Base-by-base conservation (phyloP, 2,329 filamentous ascomycete species). In the Phaeosphaeriaceae sp. region DNA sequence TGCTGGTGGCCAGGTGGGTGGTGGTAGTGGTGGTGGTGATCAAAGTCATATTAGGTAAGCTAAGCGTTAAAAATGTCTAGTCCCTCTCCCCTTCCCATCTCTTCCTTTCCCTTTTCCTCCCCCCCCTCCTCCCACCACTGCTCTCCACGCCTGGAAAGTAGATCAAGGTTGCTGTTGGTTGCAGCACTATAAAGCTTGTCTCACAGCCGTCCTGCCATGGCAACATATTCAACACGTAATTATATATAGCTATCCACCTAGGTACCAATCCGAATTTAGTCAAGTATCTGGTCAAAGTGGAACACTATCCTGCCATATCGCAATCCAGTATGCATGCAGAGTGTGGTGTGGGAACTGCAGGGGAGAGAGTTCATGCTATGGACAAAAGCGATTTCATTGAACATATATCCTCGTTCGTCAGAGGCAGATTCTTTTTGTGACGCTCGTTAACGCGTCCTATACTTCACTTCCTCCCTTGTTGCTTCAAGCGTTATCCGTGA, bases 401-500 rank as follows among this genome's bases (percentile, higher is more conserved):
- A 26, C n/a, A 36, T 17, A 20, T 44, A 23, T 44, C 21, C 17
- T 37, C 29, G 32, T 30, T 29, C 12, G 29, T 36, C 32, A 36
- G 18, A 20, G 15, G 16, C 26, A 17, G 26, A 30, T 32, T 16
- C 38, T 30, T 30, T 30, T 41, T 16, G 3, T 30, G 17, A 18
- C 35, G 20, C 21, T 2, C 21, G 7, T 11, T 29, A 6, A 16
- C 23, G n/a, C n/a, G n/a, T n/a, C n/a, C n/a, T n/a, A n/a, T n/a
- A n/a, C n/a, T n/a, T n/a, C n/a, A n/a, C n/a, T n/a, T 12, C 23
- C 12, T 11, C 30, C 13, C 6, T n/a, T 30, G 16, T 13, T 21
- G 11, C 13, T 16, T 44, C 32, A 45, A 29, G 37, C 50, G 13
- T 52, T 46, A 32, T 72, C 70, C 2, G 70, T 72, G 56, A 89